Evolutionary conservation across 208 protist genomes (phyloP).

Genomic region (Acanthamoeba sp.): DNA sequence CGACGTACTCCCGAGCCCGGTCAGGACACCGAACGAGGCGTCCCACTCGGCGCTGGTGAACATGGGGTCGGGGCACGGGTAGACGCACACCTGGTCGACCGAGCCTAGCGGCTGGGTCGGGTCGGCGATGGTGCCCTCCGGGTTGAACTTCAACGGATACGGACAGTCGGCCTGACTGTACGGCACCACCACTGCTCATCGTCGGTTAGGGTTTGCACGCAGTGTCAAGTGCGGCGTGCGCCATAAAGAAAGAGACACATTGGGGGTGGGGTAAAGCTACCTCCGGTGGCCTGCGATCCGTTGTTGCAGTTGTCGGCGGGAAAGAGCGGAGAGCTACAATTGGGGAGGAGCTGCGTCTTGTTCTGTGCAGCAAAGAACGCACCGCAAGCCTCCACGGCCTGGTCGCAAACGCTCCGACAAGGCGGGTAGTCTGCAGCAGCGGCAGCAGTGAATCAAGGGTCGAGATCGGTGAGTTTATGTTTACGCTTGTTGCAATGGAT

Average conservation of each 20-base stretch:
- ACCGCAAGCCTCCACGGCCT: background rate
- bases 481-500: too few species aligned
- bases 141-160: slow-evolving; percentile 62
- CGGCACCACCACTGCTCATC: background rate
- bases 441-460: too few species aligned
- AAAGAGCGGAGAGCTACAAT: slow-evolving; percentile 7
- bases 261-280: too few species aligned
- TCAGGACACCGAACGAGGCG: background rate
- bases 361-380: background rate
- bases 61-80: slow-evolving; percentile 43
- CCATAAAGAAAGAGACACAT: too few species aligned
- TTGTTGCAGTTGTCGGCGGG: background rate
- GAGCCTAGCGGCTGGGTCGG: background rate
- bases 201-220: background rate
- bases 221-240: background rate
- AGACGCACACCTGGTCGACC: slow-evolving; percentile 1
- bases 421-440: background rate
- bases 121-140: slow-evolving; percentile 5
- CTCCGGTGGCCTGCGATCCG: background rate
- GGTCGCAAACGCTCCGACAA: slow-evolving; percentile 29
- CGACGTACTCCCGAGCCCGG: background rate
- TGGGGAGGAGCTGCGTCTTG: background rate
- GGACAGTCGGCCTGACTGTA: slow-evolving; percentile 73
- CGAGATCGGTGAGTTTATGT: too few species aligned
- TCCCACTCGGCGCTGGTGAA: background rate